Evolutionary conservation across 176 grass and related monocot genomes (phyloP).

Genomic region (Ensete glaucum): DNA sequence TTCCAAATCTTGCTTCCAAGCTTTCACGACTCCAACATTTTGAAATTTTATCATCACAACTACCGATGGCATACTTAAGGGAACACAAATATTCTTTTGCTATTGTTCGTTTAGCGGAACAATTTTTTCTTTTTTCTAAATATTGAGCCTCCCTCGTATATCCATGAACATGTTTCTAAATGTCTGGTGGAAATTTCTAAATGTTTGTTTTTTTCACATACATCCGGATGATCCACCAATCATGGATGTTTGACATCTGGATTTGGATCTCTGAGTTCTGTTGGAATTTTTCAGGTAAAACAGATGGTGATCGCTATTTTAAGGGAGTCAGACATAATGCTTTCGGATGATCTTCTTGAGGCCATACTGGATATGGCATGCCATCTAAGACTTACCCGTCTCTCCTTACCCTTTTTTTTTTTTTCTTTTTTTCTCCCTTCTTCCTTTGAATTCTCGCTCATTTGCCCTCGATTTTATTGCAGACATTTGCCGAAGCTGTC

Average conservation of each 20-base stretch:
- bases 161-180: no score
- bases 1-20: no score
- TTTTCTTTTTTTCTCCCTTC: not conserved
- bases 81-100: no score
- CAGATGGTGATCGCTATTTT: conserved; percentile 88
- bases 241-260: not conserved
- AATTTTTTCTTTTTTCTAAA: no score
- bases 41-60: no score
- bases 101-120: no score
- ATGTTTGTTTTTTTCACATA: no score
- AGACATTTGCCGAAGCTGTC: conserved; percentile 78
- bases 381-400: conserved; percentile 3
- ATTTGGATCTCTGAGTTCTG: not conserved
- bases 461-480: conserved; percentile 6
- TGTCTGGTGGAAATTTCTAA: no score
- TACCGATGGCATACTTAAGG: no score
- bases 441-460: not conserved
- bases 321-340: conserved; percentile 48
- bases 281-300: conserved; percentile 43
- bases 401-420: not conserved
- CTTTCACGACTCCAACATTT: no score
- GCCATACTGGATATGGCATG: conserved; percentile 63
- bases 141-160: no score
- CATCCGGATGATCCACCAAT: not conserved
- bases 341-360: conserved; percentile 62